Percentiles rank a stretch among this genome's conserved stretches.
Evolutionary conservation across 345 rosid genomes (phyloP).

Genomic region (Citrus inodora): DNA sequence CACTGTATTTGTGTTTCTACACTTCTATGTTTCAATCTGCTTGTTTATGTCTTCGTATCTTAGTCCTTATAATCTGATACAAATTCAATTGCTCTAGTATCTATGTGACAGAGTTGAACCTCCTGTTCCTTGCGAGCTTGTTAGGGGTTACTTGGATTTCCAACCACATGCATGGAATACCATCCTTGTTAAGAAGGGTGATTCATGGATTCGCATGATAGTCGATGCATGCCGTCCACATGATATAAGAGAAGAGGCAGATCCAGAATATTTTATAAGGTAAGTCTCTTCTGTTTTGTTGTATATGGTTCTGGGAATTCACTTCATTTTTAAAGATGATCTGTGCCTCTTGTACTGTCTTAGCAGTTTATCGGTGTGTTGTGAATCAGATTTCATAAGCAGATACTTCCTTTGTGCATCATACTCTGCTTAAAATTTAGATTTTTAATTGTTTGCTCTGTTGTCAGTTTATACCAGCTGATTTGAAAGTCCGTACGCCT

Average conservation of each 20-base stretch:
- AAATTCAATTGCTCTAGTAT: constrained; percentile 44
- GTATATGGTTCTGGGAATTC: constrained; percentile 3
- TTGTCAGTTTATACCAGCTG: not conserved
- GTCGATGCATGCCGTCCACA: constrained; percentile 91
- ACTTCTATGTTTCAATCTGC: not conserved
- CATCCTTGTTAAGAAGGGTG: constrained; percentile 57
- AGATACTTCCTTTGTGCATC: not conserved
- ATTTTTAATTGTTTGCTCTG: not conserved
- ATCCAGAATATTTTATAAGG: constrained; percentile 82
- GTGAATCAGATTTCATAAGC: not conserved
- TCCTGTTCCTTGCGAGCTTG: constrained; percentile 94
- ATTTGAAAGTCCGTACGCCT: not conserved
- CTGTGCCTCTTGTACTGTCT: not conserved
- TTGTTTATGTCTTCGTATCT: constrained; percentile 3
- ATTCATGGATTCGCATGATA: constrained; percentile 71
- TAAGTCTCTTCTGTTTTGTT: constrained; percentile 20
- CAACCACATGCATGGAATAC: constrained; percentile 95
- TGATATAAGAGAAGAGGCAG: constrained; percentile 87
- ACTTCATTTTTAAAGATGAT: not conserved
- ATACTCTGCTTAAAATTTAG: not conserved
- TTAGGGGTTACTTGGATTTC: constrained; percentile 94
- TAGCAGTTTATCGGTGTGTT: not conserved
- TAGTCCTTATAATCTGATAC: constrained; percentile 17
- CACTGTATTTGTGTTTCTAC: not conserved
- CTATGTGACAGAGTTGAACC: constrained; percentile 96